These are phyloP conservation scores for Solanum hybrid DNA, from an alignment of 305 asterid species.

Conservation along the genomic window DNA sequence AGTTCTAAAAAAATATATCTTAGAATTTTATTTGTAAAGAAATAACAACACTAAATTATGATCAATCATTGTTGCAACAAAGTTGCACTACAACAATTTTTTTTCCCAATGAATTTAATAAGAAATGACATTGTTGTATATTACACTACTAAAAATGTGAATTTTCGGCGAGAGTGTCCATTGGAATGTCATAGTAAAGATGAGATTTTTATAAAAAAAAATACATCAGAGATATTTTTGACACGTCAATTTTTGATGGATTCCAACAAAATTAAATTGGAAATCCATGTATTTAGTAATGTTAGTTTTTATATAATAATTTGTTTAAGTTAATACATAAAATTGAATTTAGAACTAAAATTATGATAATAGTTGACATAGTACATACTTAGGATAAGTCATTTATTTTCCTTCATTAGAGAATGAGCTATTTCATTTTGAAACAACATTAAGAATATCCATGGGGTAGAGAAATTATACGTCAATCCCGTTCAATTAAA, in stretches of 20 bases:
- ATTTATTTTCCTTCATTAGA: neutral
- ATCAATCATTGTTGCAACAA: neutral
- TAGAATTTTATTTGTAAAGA: neutral
- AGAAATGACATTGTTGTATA: neutral
- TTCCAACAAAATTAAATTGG: neutral
- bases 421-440: neutral
- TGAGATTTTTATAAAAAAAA: neutral
- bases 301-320: neutral
- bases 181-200: neutral
- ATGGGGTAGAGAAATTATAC: neutral
- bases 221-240: neutral
- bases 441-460: neutral
- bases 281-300: neutral
- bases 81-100: neutral
- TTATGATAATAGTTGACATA: neutral
- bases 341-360: neutral
- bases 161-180: neutral
- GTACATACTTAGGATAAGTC: neutral
- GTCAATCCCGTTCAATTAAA: neutral
- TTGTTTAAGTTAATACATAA: neutral
- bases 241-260: neutral
- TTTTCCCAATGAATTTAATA: neutral
- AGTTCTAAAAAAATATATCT: neutral
- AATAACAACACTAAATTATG: neutral
- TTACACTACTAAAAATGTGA: neutral